Base-by-base conservation (phyloP, 805 yeast species). In the Barnettozyma vustinii region DNA sequence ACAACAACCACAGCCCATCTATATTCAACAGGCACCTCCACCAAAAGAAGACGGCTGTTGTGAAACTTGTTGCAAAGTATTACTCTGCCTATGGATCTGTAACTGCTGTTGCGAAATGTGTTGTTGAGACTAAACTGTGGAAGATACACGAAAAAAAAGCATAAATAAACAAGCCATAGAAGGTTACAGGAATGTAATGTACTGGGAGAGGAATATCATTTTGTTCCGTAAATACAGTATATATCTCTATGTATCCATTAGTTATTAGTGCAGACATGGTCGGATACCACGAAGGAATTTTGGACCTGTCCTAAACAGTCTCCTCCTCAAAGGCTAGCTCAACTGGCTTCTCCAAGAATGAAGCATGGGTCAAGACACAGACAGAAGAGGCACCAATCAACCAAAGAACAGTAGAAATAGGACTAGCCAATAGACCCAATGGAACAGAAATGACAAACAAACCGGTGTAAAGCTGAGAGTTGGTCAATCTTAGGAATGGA, bases 251-350 rank as follows among this genome's bases (percentile, higher is more conserved):
- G 33, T 15, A 30, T 4, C 33, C 16, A 30, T 30, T 30, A 30
- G 7, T 30, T 30, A 30, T 30, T 30, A 30, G 16, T 30, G 33
- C 33, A 9, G 33, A 12, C 33, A 30, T 30, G 33, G 8, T 30
- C 16, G 16, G n/a, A 30, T 30, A 13, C 16, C 33, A 39, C 30
- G 9, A 15, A 10, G 27, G 8, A 25, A 15, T 25, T 37, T 33
- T 9, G 20, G 16, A 9, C 27, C 5, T 16, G 13, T 10, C 30
- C 32, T 36, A 46, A 32, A 39, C 45, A 40, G 36, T 16, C 51
- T 85, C 88, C 64, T 89, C 97, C 63, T 90, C 94, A 63, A 92
- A 94, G 18, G 92, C 91, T 36, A 92, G 83, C 71, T 94, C 98
- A 52, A 91, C 83, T 19, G 99, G 99, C 70, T 92, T 94, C 64